Conservation (phyloP, 164 flowering plant genomes). For the Platanus orientalis region DNA sequence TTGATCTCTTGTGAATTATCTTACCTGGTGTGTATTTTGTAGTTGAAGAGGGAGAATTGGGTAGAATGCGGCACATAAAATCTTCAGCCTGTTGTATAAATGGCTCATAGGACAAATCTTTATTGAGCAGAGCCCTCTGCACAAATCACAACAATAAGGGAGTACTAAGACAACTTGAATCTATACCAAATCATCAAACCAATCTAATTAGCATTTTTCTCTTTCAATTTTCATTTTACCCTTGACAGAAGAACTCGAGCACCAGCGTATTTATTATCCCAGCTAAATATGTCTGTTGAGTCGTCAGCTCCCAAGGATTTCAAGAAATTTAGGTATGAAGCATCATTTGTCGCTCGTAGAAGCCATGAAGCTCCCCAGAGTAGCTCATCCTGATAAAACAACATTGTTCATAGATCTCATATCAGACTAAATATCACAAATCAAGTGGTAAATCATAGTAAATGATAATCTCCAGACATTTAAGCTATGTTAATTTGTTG, state of each 20-base stretch:
- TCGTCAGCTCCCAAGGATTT: conserved; percentile 53
- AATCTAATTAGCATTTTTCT: too few relatives aligned
- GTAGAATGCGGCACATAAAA: conserved; percentile 80
- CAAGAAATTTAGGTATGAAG: conserved; percentile 40
- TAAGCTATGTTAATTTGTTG: too few relatives aligned
- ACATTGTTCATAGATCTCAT: too few relatives aligned
- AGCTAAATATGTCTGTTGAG: conserved; percentile 66
- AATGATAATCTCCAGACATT: too few relatives aligned
- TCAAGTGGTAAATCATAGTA: too few relatives aligned
- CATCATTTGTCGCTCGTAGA: conserved; percentile 59
- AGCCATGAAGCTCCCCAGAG: conserved; percentile 96
- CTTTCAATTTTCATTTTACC: conserved; percentile 30
- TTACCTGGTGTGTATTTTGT: conserved; percentile 78
- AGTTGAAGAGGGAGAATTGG: conserved; percentile 63
- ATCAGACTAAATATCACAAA: too few relatives aligned
- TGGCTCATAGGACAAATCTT: conserved; percentile 37
- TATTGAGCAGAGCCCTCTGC: conserved; percentile 50
- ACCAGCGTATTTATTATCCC: conserved; percentile 94
- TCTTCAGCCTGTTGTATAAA: conserved; percentile 58
- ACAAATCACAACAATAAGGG: not conserved
- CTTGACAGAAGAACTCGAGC: conserved; percentile 73
- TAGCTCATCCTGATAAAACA: conserved; percentile 66
- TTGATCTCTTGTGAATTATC: not conserved
- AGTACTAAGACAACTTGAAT: too few relatives aligned
- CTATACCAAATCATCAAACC: not conserved